phyloP scores from a whole-genome alignment of 148 eudicot species.

The Heliosperma pusillum region DNA sequence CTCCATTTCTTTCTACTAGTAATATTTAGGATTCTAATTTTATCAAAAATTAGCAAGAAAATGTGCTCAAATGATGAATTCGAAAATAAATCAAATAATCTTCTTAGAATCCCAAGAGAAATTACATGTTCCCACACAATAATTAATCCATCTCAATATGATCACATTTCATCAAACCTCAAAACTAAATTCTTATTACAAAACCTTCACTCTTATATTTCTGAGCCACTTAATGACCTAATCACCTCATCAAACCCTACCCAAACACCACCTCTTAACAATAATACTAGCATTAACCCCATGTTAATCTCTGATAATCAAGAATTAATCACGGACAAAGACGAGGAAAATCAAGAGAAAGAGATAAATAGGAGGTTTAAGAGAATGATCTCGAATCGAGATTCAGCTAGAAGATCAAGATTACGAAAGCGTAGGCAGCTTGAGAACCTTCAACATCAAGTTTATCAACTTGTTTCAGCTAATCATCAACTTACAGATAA shows the following conservation, averaged over 20 bases:
- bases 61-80: constrained; percentile 22
- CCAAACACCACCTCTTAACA: constrained; percentile 17
- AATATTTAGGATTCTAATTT: neutral
- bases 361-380: constrained; percentile 23
- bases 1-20: neutral
- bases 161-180: constrained; percentile 18
- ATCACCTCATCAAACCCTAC: constrained; percentile 25
- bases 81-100: constrained; percentile 6
- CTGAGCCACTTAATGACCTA: constrained; percentile 23
- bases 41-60: neutral
- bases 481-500: constrained; percentile 40
- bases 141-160: constrained; percentile 16
- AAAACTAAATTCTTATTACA: constrained; percentile 17
- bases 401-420: constrained; percentile 44
- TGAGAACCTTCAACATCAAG: constrained; percentile 35
- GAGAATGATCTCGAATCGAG: constrained; percentile 43
- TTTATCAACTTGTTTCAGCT: constrained; percentile 28
- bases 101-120: neutral
- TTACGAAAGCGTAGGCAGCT: constrained; percentile 36
- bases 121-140: constrained; percentile 6
- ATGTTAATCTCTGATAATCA: neutral
- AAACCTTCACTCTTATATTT: constrained; percentile 13
- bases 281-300: constrained; percentile 5
- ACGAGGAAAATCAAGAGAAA: constrained; percentile 26
- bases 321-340: neutral